Base-by-base conservation (phyloP, 208 protist genomes). In the Acanthamoeba castellanii region DNA sequence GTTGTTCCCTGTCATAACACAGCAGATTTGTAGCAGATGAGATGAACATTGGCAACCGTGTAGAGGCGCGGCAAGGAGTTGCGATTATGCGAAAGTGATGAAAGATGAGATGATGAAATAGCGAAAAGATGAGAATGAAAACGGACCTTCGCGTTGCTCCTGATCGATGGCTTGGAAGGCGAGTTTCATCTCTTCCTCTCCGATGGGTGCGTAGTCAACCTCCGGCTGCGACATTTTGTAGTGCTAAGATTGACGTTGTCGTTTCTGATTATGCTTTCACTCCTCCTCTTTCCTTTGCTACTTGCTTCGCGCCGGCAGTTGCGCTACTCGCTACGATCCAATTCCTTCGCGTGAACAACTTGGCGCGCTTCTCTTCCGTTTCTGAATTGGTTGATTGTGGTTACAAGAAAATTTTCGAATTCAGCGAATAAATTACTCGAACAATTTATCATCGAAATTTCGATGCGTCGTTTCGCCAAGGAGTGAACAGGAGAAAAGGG, bases 111-210 rank as follows among this genome's bases (percentile, higher is more conserved):
- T 34, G 13, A 45, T 85, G 76, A 20, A 42, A 32, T 66, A 11
- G 59, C 25, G 59, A 6, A 85, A 85, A 22, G 22, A 47, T 57
- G 34, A 85, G 8, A 7, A 27, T 47, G 27, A 27, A 34, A 59
- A 25, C 50, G 37, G 3, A 89, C 81, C 50, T n/a, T 89, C 81
- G 13, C 50, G 81, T 45, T 89, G 45, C 22, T 61, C 81, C 16
- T 89, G 50, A 18, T 89, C 81, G 14, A 89, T 89, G 11, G 47
- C 81, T 66, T 89, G 81, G n/a, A 89, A 89, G 81, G 81, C 81
- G n/a, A 89, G 81, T 18, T 89, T 89, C 50, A 66, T 14, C 30
- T 61, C 81, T 20, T 89, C 81, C 6, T 89, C 81, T 50, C 74
- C 74, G 9, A 50, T 82, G 42, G 76, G 9, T n/a, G n/a, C 20